These are phyloP conservation scores for Phytophthora melonis DNA, from an alignment of 352 stramenopile species.

Conservation along the genomic window DNA sequence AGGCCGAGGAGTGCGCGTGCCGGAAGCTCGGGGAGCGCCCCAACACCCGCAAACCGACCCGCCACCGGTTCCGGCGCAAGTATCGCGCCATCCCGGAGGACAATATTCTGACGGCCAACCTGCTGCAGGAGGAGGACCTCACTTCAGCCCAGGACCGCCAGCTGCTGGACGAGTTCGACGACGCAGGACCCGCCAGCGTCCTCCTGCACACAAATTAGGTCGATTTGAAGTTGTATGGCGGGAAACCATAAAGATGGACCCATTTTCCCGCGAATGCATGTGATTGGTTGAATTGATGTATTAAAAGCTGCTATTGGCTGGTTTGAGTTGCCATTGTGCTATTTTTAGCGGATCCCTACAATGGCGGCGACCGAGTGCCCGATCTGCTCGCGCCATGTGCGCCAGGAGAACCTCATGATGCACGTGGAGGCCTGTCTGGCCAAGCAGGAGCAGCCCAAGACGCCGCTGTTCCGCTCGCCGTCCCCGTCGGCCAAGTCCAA, in stretches of 20 bases:
- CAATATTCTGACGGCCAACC: constrained; percentile 42
- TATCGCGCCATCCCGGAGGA: constrained; percentile 49
- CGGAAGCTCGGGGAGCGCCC: constrained; percentile 43
- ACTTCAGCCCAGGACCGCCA: constrained; percentile 38
- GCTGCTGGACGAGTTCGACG: constrained; percentile 42
- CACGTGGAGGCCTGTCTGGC: constrained; percentile 74
- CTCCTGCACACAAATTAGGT: constrained; percentile 28
- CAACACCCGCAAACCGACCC: constrained; percentile 31
- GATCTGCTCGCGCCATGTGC: constrained; percentile 84
- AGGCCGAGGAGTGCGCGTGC: constrained; percentile 40
- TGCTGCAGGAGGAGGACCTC: constrained; percentile 43
- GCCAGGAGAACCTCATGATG: constrained; percentile 72
- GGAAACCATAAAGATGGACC: constrained; percentile 2
- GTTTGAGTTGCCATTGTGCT: constrained; percentile 18
- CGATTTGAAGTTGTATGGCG: constrained; percentile 10
- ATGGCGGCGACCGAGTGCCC: constrained; percentile 60
- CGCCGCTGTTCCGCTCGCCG: constrained; percentile 10
- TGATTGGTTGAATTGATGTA: constrained; percentile 29
- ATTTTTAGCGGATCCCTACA: neutral
- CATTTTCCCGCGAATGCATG: constrained; percentile 22
- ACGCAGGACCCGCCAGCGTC: constrained; percentile 30
- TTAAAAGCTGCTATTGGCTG: constrained; percentile 18
- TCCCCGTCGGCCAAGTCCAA: constrained; percentile 31
- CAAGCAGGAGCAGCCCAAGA: constrained; percentile 43
- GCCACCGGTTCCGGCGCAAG: constrained; percentile 43